Evolutionary conservation across 2,329 filamentous ascomycete genomes (phyloP).

Genomic region (Trichoderma koningiopsis): DNA sequence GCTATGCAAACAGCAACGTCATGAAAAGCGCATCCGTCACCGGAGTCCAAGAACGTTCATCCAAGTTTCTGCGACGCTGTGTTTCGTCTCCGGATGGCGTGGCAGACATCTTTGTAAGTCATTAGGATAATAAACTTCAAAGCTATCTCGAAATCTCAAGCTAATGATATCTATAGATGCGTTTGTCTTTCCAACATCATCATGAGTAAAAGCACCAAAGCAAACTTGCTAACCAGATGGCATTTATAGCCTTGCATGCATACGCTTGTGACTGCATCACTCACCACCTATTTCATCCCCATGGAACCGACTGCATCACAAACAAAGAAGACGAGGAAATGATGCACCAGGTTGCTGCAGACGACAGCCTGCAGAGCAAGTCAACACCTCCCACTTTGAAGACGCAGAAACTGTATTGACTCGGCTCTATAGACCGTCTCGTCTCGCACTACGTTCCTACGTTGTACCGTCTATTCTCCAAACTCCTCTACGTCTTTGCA

Average conservation of each 20-base stretch:
- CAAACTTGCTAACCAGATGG: slow-evolving; percentile 27
- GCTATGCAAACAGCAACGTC: slow-evolving; percentile 70
- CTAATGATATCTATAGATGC: slow-evolving; percentile 34
- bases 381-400: not conserved
- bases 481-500: slow-evolving; percentile 50
- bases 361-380: slow-evolving; percentile 67
- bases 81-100: slow-evolving; percentile 46
- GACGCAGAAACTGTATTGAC: too few relatives aligned
- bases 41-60: slow-evolving; percentile 60
- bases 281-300: slow-evolving; percentile 69
- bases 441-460: slow-evolving; percentile 59
- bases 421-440: slow-evolving; percentile 54
- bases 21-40: slow-evolving; percentile 56
- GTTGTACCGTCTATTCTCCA: slow-evolving; percentile 51
- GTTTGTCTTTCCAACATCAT: slow-evolving; percentile 30
- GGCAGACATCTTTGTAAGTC: slow-evolving; percentile 63
- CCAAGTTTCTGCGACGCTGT: slow-evolving; percentile 58
- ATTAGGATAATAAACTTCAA: accelerated
- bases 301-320: slow-evolving; percentile 62
- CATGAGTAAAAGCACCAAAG: not conserved
- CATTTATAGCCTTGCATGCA: slow-evolving; percentile 53
- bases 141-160: not conserved
- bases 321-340: slow-evolving; percentile 60
- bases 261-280: slow-evolving; percentile 71
- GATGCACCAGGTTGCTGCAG: slow-evolving; percentile 69